Evolutionary conservation across 2,329 filamentous ascomycete species (phyloP).

Genomic region (Paecilomyces sp.): DNA sequence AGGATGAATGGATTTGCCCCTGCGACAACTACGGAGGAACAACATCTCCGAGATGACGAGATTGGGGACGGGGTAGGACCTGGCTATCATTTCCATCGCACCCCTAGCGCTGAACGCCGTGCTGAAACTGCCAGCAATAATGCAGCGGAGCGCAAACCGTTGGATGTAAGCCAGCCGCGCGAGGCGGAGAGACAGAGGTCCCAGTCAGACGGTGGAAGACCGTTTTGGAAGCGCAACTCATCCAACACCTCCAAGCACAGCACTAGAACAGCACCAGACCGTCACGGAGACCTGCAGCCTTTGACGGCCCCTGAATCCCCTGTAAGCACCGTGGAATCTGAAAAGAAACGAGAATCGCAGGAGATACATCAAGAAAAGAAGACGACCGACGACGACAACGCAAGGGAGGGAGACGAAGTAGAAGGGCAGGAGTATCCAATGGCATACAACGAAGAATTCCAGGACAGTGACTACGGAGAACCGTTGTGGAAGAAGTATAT

Average conservation of each 20-base stretch:
- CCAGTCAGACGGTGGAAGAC: slow-evolving; percentile 7
- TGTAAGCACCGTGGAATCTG: neutral
- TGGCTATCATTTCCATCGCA: slow-evolving; percentile 3
- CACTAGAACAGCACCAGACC: slow-evolving; percentile 15
- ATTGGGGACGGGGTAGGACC: slow-evolving; percentile 1
- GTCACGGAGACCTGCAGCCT: slow-evolving; percentile 25
- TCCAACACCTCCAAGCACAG: slow-evolving; percentile 23
- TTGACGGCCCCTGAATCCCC: slow-evolving; percentile 26
- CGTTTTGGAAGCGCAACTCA: slow-evolving; percentile 24
- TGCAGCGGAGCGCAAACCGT: neutral
- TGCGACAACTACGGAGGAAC: neutral
- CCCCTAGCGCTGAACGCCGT: slow-evolving; percentile 3
- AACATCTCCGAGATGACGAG: neutral
- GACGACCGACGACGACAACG: slow-evolving; percentile 5
- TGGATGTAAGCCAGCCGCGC: neutral
- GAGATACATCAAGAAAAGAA: slow-evolving; percentile 3
- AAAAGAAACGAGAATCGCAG: slow-evolving; percentile 2
- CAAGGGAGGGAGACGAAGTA: slow-evolving; percentile 17
- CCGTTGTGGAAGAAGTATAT: slow-evolving; percentile 79
- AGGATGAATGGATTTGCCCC: slow-evolving; percentile 26
- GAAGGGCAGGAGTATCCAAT: slow-evolving; percentile 48
- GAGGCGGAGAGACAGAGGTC: neutral
- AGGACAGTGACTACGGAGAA: slow-evolving; percentile 55
- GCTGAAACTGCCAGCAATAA: neutral
- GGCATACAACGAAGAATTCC: slow-evolving; percentile 56